These are phyloP conservation scores for Spizellomyces punctatus DNA, from an alignment of 192 early-diverging fungal genomes.

Conservation along the genomic window DNA sequence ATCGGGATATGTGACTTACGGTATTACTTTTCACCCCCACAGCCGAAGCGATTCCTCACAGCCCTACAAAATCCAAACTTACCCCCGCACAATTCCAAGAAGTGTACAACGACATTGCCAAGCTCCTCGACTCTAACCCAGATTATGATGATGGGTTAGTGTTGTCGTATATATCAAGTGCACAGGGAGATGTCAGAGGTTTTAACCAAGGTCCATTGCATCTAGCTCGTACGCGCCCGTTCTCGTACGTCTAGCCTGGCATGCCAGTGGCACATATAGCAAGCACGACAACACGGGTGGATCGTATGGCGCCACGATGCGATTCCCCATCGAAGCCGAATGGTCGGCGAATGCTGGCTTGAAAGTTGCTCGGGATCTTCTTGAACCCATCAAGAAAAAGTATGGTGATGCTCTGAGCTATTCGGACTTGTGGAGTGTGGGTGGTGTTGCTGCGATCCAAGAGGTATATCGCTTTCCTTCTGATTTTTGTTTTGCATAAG, in stretches of 20 bases:
- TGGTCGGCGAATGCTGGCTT: constrained; percentile 71
- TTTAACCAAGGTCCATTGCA: neutral
- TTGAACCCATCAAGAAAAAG: constrained; percentile 15
- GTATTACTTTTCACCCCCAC: no score
- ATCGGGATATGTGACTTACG: no score
- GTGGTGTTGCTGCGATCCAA: constrained; percentile 70
- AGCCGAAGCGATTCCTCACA: no score
- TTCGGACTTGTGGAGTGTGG: constrained; percentile 75
- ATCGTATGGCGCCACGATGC: constrained; percentile 74
- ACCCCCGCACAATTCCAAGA: no score
- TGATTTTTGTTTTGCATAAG: no score
- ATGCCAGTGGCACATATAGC: constrained; percentile 73
- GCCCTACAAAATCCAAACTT: no score
- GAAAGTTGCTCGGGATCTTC: neutral
- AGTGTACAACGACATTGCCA: constrained; percentile 4
- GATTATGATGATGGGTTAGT: constrained; percentile 58
- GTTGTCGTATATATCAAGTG: no score
- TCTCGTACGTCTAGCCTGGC: constrained; percentile 60
- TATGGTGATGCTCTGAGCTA: constrained; percentile 46
- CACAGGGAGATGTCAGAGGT: no score
- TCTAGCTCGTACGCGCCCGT: constrained; percentile 63
- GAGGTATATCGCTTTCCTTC: neutral
- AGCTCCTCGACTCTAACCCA: constrained; percentile 29
- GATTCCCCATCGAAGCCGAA: constrained; percentile 53
- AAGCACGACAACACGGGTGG: constrained; percentile 52